Percentiles rank a stretch among this genome's conserved stretches.
phyloP scores from a whole-genome alignment of 176 grass and related monocot species.

The Carex parvula region DNA sequence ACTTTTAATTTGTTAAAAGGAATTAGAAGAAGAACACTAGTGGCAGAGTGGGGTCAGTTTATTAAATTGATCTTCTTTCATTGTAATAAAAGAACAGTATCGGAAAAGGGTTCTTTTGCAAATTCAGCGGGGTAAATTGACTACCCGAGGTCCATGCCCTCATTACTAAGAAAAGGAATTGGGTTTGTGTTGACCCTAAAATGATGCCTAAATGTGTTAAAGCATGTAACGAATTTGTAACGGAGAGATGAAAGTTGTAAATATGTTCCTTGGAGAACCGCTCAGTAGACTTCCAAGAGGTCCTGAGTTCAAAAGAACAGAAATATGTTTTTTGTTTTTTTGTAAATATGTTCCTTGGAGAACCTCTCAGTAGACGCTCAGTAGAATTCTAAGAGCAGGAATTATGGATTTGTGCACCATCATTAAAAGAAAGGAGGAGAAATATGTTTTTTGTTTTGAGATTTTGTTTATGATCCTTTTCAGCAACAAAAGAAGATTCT shows the following conservation, averaged over 20 bases:
- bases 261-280: background rate
- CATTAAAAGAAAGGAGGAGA: background rate
- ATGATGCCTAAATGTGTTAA: too few species aligned
- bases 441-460: background rate
- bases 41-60: background rate
- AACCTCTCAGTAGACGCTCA: too few species aligned
- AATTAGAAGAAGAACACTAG: background rate
- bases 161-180: background rate
- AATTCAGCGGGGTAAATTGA: background rate
- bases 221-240: background rate
- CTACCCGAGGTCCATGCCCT: background rate
- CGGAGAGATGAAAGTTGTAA: background rate
- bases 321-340: too few species aligned
- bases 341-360: too few species aligned
- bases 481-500: conserved; percentile 27
- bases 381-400: background rate
- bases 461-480: conserved; percentile 28
- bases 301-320: too few species aligned
- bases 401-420: background rate
- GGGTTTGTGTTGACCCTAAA: background rate
- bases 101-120: background rate
- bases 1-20: background rate
- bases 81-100: background rate
- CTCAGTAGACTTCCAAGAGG: too few species aligned
- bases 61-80: background rate